Evolutionary conservation across 345 rosid species (phyloP), one percentile per base, ranked within the genome.

Genomic region (Citrus mangshanensis): DNA sequence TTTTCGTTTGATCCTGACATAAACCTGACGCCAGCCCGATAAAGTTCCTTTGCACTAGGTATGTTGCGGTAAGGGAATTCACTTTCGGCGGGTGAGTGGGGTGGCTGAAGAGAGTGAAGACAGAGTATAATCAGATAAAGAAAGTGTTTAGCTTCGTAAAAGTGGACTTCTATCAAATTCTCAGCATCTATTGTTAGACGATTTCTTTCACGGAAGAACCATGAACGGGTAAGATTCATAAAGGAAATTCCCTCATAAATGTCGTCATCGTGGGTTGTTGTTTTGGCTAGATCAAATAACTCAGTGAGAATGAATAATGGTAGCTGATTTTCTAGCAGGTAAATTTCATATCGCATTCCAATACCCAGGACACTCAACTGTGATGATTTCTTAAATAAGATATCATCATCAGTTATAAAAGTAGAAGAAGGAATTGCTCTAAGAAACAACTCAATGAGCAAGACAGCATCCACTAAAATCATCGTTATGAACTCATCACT

Each of bases 321-420:
- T 42, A 85, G 6, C 28, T 85, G 86, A 77, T 85, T 85, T 58
- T 85, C 86, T 5, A 80, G 72, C 38, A 81, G 59, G 12, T 49
- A 35, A 40, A 85, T 9, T 34, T 85, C 84, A 1, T 73, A 80
- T 69, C 68, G 80, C 71, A 21, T 46, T 35, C 37, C 37, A 5
- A 35, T 5, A 78, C 24, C 46, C 46, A 49, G 5, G 19, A 3
- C 0, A 4, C 19, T 5, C 71, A 81, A 59, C 64, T 42, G 4
- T 3, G 73, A 62, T 38, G 37, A 4, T 6, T 56, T 78, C 21
- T 2, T 1, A 3, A 66, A 84, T 22, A 12, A 7, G 58, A 5
- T 16, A 68, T 81, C 77, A 13, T n/a, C 6, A 14, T 6, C 1
- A 5, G 7, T 35, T 5, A 0, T 1, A 35, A 35, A 35, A 35